phyloP scores from a whole-genome alignment of 768 basidiomycete genomes.

The Ramaria sp. region DNA sequence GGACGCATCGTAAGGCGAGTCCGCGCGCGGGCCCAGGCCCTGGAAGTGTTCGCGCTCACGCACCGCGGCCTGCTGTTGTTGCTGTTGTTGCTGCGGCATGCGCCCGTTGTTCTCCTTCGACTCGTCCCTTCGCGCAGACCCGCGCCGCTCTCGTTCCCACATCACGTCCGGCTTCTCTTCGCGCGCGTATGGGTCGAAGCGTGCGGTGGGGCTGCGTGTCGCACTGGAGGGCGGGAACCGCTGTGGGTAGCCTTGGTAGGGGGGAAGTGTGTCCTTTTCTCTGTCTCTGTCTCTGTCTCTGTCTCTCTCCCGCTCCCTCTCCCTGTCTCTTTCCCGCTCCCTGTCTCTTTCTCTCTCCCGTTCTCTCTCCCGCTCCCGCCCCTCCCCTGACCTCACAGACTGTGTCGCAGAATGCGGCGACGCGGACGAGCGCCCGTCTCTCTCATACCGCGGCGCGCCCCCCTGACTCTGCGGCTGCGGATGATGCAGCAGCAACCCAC shows the following conservation, averaged over 20 bases:
- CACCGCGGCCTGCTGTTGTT: neutral
- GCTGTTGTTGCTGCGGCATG: neutral
- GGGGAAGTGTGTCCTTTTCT: conserved; percentile 46
- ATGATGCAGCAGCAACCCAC: conserved; percentile 55
- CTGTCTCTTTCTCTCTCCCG: conserved; percentile 7
- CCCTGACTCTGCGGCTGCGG: conserved; percentile 45
- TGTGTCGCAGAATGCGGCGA: conserved; percentile 6
- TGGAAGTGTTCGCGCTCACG: neutral
- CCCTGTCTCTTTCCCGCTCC: conserved; percentile 7
- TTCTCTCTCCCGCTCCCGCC: neutral
- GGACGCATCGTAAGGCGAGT: conserved; percentile 25
- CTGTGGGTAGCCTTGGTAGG: conserved; percentile 42
- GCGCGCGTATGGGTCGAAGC: conserved; percentile 31
- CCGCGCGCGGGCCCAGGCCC: conserved; percentile 17
- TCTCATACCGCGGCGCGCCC: neutral
- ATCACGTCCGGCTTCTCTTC: neutral
- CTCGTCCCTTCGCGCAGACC: neutral
- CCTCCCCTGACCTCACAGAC: neutral
- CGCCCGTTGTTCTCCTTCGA: neutral
- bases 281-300: conserved; percentile 50
- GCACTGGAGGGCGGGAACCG: conserved; percentile 38
- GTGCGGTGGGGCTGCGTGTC: conserved; percentile 27
- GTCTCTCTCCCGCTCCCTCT: conserved; percentile 16
- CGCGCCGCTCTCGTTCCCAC: neutral
- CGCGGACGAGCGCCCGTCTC: conserved; percentile 6